phyloP scores from a whole-genome alignment of 1,284 basidiomycete genomes.

The Rhodotorula glutinis region DNA sequence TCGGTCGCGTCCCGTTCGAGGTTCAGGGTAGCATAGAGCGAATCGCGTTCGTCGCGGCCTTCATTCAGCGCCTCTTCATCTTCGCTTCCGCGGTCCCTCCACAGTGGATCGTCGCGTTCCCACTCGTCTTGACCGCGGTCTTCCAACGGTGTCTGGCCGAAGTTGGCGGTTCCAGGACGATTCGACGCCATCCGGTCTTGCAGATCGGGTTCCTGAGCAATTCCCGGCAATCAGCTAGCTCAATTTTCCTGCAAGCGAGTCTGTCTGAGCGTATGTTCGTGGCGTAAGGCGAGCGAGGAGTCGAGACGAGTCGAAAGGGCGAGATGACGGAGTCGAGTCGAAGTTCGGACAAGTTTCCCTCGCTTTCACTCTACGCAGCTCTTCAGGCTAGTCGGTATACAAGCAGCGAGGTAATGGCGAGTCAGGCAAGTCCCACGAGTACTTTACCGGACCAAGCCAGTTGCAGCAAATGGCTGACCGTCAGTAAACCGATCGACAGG shows the following conservation, averaged over 20 bases:
- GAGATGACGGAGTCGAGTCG: no score
- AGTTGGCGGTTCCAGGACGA: neutral
- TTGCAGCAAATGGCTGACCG: no score
- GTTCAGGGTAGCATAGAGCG: constrained; percentile 40
- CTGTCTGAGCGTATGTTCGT: neutral
- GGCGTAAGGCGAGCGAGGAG: no score
- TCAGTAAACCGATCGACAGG: no score
- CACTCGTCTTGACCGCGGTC: constrained; percentile 8
- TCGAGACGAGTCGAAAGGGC: no score
- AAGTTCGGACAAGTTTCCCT: no score
- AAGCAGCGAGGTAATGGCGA: no score
- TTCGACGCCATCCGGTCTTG: neutral
- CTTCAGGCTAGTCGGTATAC: no score
- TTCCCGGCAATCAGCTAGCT: neutral
- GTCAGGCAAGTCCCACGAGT: no score
- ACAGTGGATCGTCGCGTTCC: constrained; percentile 21
- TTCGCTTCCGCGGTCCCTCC: neutral
- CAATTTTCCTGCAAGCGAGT: neutral
- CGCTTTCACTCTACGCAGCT: no score
- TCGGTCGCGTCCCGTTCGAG: constrained; percentile 30
- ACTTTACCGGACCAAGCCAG: no score
- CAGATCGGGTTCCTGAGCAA: no score
- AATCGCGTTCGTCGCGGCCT: constrained; percentile 8
- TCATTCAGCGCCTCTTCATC: constrained; percentile 2
- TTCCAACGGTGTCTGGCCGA: constrained; percentile 2